These are phyloP conservation scores for Coleophoma eucalyptorum DNA, from an alignment of 2,329 filamentous ascomycete genomes.

Conservation along the genomic window DNA sequence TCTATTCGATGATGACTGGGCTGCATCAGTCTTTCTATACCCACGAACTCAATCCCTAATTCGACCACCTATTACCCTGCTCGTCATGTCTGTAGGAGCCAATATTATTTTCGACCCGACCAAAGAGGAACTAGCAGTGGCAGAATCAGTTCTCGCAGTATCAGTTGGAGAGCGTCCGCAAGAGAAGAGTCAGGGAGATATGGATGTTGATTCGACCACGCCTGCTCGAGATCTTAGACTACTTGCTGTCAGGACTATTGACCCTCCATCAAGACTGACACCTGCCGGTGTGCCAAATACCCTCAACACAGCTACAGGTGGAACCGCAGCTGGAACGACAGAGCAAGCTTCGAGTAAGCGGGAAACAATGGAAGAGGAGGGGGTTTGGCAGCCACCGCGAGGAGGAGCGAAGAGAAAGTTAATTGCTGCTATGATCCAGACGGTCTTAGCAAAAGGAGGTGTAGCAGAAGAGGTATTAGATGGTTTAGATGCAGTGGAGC, in stretches of 20 bases:
- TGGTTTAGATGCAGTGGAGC: conserved; percentile 72
- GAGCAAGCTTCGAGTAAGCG: conserved; percentile 36
- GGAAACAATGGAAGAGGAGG: conserved; percentile 57
- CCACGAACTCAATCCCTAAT: conserved; percentile 26
- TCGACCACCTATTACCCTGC: conserved; percentile 81
- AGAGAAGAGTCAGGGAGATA: conserved; percentile 22
- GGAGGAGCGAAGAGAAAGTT: conserved; percentile 77
- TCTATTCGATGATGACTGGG: conserved; percentile 98
- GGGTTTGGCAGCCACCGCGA: conserved; percentile 82
- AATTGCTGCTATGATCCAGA: conserved; percentile 70
- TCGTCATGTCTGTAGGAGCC: conserved; percentile 80
- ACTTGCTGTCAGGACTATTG: conserved; percentile 67
- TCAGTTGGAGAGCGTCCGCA: conserved; percentile 57
- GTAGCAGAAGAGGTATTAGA: conserved; percentile 84
- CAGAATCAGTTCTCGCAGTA: conserved; percentile 82
- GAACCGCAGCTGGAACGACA: conserved; percentile 31
- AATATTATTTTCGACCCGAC: conserved; percentile 94
- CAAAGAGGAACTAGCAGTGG: conserved; percentile 88
- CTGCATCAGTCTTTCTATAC: conserved; percentile 75
- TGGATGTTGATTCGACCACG: conserved; percentile 36
- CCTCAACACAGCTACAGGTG: conserved; percentile 50
- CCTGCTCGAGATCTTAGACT: conserved; percentile 47
- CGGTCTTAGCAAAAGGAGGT: conserved; percentile 71
- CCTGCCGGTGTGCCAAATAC: conserved; percentile 66
- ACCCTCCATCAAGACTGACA: conserved; percentile 70